These are phyloP conservation scores for Leptographium wingfieldii DNA, from an alignment of 2,329 filamentous ascomycete genomes.

Conservation along the genomic window DNA sequence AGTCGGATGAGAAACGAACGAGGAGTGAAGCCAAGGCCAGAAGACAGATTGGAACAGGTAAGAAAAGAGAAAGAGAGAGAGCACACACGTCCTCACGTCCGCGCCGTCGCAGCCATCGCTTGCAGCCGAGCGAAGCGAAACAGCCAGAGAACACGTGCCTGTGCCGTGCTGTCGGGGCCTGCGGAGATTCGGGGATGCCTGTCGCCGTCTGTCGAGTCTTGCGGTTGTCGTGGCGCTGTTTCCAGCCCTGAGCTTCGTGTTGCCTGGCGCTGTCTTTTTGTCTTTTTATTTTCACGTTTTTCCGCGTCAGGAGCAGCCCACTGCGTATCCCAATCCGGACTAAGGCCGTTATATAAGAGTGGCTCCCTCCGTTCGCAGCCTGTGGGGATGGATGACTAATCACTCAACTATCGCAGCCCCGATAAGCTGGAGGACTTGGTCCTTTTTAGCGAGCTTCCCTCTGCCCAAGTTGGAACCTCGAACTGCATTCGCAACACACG, in stretches of 20 bases:
- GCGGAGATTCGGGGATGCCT: not conserved
- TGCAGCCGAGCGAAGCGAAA: not conserved
- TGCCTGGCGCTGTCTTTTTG: not conserved
- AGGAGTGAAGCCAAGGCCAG: not conserved
- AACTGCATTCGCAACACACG: not conserved
- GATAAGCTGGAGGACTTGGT: not conserved
- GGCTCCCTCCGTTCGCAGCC: not conserved
- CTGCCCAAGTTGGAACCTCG: not conserved
- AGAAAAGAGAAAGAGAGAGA: not conserved
- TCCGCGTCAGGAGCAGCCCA: not conserved
- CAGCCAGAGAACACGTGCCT: not conserved
- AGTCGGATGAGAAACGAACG: not conserved
- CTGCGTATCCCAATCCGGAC: not conserved
- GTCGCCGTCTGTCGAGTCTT: not conserved
- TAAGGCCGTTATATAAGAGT: not conserved
- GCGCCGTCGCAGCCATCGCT: slow-evolving; percentile 11
- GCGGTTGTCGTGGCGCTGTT: not conserved
- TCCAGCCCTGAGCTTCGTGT: not conserved
- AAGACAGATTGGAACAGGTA: not conserved
- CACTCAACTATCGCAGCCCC: not conserved
- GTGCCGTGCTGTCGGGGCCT: not conserved
- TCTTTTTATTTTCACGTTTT: not conserved
- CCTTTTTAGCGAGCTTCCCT: too few relatives aligned
- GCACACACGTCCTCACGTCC: slow-evolving; percentile 10
- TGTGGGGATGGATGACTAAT: not conserved